Percentiles rank a stretch among this genome's conserved stretches.
phyloP scores from a whole-genome alignment of 768 basidiomycete genomes.

The Pleurotus tuoliensis region DNA sequence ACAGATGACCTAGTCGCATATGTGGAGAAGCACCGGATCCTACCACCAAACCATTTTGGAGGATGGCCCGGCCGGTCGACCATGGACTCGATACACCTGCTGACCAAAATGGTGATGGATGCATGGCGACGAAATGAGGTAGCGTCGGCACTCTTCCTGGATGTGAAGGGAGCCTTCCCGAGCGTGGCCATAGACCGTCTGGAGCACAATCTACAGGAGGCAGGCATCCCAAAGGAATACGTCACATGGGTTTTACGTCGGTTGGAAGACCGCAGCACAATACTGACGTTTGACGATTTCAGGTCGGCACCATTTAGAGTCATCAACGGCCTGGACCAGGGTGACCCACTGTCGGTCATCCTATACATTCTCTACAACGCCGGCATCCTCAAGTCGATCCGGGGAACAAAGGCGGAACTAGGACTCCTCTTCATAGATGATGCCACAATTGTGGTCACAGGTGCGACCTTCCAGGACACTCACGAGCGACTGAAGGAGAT shows the following conservation, averaged over 20 bases:
- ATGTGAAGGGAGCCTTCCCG: slow-evolving; percentile 25
- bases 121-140: slow-evolving; percentile 19
- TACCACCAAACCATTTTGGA: slow-evolving; percentile 24
- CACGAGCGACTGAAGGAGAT: no score
- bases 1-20: slow-evolving; percentile 13
- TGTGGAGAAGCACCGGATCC: slow-evolving; percentile 15
- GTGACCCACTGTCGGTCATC: slow-evolving; percentile 21
- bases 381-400: not conserved
- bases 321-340: slow-evolving; percentile 23
- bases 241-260: slow-evolving; percentile 11
- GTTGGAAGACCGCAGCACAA: slow-evolving; percentile 15
- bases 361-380: slow-evolving; percentile 19
- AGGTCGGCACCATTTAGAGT: slow-evolving; percentile 15
- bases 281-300: slow-evolving; percentile 23
- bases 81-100: slow-evolving; percentile 22
- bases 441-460: no score
- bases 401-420: no score
- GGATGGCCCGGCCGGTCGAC: slow-evolving; percentile 25
- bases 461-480: no score
- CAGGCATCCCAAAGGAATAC: slow-evolving; percentile 17
- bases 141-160: slow-evolving; percentile 22
- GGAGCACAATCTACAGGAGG: slow-evolving; percentile 18
- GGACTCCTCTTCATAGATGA: no score
- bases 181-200: slow-evolving; percentile 16
- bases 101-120: slow-evolving; percentile 16